Evolutionary conservation across 1,284 basidiomycete species (phyloP), one percentile per base, ranked within the genome.

Genomic region (Phellopilus nigrolimitatus): DNA sequence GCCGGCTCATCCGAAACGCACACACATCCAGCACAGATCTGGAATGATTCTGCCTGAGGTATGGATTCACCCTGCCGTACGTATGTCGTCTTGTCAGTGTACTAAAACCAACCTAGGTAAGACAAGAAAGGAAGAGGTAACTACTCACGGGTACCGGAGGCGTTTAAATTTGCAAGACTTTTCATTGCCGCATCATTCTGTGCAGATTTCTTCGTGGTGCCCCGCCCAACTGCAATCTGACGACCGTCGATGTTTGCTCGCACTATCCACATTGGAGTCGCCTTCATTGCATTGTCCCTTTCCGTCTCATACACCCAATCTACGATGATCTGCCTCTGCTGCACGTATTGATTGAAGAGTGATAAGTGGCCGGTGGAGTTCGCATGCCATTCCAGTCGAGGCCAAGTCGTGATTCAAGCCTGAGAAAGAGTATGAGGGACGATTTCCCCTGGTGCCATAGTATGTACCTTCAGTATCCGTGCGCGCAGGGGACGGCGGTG

Each of bases 201-300:
- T 1, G 86, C 87, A 2, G 76, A 75, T 63, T 84, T 87, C 75
- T 89, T 89, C 41, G 84, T 87, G 57, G 73, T 78, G 6, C 84
- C 86, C 49, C 68, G 72, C 1, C 86, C 87, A 12, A 62, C 62
- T 2, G 85, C 85, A 64, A 75, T 72, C 44, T 72, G 68, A 53
- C 77, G 68, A 1, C 76, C 77, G 47, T 82, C 74, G 47, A 88
- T 75, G 47, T 80, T 66, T 41, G 81, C 81, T 52, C 69, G 75
- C 42, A 79, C 85, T 51, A 67, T 71, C 87, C 86, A 89, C 55
- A 86, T 75, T 4, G 87, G 84, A 17, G 85, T 88, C 15, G 78
- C 75, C 62, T 72, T 76, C 30, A 72, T 77, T 22, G 68, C 69
- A 47, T 69, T 67, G 48, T 66, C 66, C n/a, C 53, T 50, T n/a